These are phyloP conservation scores for Candida chilensis DNA, from an alignment of 805 yeast genomes.

Conservation along the genomic window DNA sequence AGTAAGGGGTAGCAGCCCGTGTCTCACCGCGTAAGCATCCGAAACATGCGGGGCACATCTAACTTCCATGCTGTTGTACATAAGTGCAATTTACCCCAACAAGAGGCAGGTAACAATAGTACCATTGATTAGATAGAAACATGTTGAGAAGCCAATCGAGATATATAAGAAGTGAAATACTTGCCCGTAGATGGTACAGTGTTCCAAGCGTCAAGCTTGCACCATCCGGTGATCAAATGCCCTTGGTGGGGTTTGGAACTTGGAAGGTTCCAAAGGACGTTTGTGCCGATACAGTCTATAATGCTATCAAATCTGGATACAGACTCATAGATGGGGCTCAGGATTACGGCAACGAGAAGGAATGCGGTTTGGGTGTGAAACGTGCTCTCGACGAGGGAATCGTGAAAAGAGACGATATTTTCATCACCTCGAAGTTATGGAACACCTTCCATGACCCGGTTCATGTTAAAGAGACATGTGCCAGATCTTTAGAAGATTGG, in stretches of 20 bases:
- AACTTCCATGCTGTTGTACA: too few relatives aligned
- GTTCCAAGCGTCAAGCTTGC: too few relatives aligned
- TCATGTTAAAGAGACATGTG: constrained; percentile 56
- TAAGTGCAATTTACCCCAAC: too few relatives aligned
- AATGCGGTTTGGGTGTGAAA: constrained; percentile 54
- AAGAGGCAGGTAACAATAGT: too few relatives aligned
- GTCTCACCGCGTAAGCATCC: too few relatives aligned
- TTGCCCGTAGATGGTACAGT: too few relatives aligned
- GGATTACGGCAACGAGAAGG: constrained; percentile 36
- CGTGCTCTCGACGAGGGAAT: constrained; percentile 63
- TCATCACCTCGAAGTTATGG: constrained; percentile 83
- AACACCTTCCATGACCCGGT: constrained; percentile 75
- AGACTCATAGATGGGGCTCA: constrained; percentile 33
- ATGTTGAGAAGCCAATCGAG: too few relatives aligned
- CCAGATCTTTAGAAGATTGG: constrained; percentile 60
- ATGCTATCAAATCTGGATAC: constrained; percentile 63
- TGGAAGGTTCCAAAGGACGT: constrained; percentile 68
- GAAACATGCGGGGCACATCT: too few relatives aligned
- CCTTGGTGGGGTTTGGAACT: constrained; percentile 72
- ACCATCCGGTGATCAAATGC: constrained; percentile 68
- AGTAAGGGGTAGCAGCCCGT: too few relatives aligned
- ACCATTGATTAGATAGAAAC: too few relatives aligned
- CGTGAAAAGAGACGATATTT: constrained; percentile 67
- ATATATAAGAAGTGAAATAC: too few relatives aligned
- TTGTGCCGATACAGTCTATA: constrained; percentile 67